A percentile compares a stretch with the other conserved stretches of the same genome.
Conservation (phyloP, 2,329 filamentous ascomycete genomes). For the Fusarium acutatum region DNA sequence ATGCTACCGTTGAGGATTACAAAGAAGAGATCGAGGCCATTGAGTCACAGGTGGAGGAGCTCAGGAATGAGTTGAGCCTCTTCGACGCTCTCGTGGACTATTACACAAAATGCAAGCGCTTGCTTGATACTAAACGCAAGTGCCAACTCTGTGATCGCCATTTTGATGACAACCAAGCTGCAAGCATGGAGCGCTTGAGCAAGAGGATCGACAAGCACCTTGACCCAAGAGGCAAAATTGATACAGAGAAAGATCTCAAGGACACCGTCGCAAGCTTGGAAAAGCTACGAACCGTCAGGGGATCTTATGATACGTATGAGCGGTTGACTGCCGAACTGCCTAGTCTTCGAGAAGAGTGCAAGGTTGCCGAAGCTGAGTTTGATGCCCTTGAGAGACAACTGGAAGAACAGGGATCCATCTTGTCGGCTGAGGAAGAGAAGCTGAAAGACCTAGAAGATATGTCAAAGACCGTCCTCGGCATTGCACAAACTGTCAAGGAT, state of each 20-base stretch:
- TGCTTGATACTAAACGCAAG: conserved; percentile 72
- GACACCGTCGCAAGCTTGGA: conserved; percentile 60
- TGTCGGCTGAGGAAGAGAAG: conserved; percentile 70
- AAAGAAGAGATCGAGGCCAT: conserved; percentile 59
- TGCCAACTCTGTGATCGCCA: conserved; percentile 80
- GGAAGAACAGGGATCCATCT: conserved; percentile 72
- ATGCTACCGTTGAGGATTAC: conserved; percentile 63
- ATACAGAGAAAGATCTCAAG: conserved; percentile 69
- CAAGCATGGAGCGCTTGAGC: conserved; percentile 68
- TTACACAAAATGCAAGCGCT: conserved; percentile 72
- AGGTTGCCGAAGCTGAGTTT: conserved; percentile 68
- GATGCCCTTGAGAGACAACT: conserved; percentile 67
- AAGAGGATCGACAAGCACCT: conserved; percentile 72
- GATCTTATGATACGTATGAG: conserved; percentile 78
- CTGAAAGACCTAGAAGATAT: conserved; percentile 80
- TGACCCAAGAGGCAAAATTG: conserved; percentile 68
- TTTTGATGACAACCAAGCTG: conserved; percentile 69
- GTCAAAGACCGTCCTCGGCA: conserved; percentile 77
- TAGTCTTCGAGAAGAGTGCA: conserved; percentile 69
- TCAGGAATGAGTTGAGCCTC: conserved; percentile 73
- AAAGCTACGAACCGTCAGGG: conserved; percentile 68
- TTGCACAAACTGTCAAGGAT: conserved; percentile 76
- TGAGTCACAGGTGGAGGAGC: conserved; percentile 65
- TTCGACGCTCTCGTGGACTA: conserved; percentile 76
- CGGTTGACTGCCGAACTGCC: conserved; percentile 78